A percentile compares a stretch with the other conserved stretches of the same genome.
phyloP scores from a whole-genome alignment of 2,329 filamentous ascomycete species.

The Neofusicoccum kwambonambiense region DNA sequence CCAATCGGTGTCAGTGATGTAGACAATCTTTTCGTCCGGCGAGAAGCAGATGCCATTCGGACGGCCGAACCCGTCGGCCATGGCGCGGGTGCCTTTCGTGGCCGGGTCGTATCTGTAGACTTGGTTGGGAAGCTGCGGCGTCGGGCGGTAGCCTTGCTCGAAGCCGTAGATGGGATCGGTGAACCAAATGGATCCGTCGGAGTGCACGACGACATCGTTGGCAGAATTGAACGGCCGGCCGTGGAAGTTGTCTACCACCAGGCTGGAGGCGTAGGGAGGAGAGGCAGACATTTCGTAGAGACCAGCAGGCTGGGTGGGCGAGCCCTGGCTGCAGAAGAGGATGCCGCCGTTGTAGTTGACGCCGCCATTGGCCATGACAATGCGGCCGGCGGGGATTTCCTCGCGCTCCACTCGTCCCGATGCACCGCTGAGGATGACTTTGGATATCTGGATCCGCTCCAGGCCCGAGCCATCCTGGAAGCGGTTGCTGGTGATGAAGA shows the following conservation, averaged over 20 bases:
- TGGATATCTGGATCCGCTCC: conserved; percentile 25
- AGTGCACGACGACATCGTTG: conserved; percentile 41
- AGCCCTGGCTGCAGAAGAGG: conserved; percentile 36
- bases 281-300: conserved; percentile 32
- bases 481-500: conserved; percentile 43
- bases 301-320: conserved; percentile 28
- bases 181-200: conserved; percentile 46
- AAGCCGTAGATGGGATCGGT: conserved; percentile 40
- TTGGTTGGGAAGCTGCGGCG: conserved; percentile 26
- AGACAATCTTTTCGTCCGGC: conserved; percentile 40
- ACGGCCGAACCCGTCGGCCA: conserved; percentile 40
- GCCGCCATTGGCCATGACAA: conserved; percentile 28
- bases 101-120: conserved; percentile 41
- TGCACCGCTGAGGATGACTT: neutral
- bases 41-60: conserved; percentile 47
- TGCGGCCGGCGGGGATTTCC: neutral
- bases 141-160: conserved; percentile 26
- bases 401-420: neutral
- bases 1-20: conserved; percentile 41
- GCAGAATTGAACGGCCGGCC: conserved; percentile 44
- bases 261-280: conserved; percentile 22
- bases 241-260: conserved; percentile 44
- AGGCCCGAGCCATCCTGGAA: conserved; percentile 22
- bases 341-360: conserved; percentile 31
- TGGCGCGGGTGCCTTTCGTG: conserved; percentile 35